phyloP scores from a whole-genome alignment of 768 basidiomycete genomes.

The Hygrocybe punicea region DNA sequence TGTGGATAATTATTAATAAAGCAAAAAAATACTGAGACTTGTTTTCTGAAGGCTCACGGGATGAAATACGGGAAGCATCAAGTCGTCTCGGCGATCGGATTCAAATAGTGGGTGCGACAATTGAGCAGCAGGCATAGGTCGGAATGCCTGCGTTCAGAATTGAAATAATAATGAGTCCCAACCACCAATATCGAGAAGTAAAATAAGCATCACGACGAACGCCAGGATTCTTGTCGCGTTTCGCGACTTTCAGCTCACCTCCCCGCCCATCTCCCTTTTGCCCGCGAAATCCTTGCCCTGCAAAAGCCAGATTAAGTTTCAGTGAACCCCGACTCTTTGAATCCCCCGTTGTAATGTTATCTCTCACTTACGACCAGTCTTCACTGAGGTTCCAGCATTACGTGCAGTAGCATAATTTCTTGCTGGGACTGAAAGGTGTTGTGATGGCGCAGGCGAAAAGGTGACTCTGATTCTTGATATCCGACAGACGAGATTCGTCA shows the following conservation, averaged over 20 bases:
- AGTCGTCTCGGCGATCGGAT: constrained; percentile 31
- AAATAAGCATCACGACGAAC: too few species aligned
- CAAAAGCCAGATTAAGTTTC: background rate
- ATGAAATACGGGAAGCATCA: constrained; percentile 42
- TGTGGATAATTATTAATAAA: too few species aligned
- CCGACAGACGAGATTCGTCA: too few species aligned
- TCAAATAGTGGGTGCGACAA: constrained; percentile 44
- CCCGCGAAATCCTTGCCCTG: constrained; percentile 1
- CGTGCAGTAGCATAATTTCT: background rate
- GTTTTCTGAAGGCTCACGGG: constrained; percentile 34
- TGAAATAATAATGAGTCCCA: background rate
- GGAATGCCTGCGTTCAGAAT: constrained; percentile 38
- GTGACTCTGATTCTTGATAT: too few species aligned
- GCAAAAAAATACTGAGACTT: background rate
- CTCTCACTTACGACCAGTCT: background rate
- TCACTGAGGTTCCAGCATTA: background rate
- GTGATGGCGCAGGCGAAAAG: too few species aligned
- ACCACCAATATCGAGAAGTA: background rate
- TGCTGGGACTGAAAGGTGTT: background rate
- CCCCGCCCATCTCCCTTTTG: background rate
- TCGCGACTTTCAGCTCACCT: background rate
- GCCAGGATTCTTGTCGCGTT: constrained; percentile 27
- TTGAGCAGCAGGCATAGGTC: constrained; percentile 37
- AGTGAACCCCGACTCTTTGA: background rate
- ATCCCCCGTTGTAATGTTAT: background rate